Base-by-base conservation (phyloP, 2,329 filamentous ascomycete species). In the Diaporthe caulivora region DNA sequence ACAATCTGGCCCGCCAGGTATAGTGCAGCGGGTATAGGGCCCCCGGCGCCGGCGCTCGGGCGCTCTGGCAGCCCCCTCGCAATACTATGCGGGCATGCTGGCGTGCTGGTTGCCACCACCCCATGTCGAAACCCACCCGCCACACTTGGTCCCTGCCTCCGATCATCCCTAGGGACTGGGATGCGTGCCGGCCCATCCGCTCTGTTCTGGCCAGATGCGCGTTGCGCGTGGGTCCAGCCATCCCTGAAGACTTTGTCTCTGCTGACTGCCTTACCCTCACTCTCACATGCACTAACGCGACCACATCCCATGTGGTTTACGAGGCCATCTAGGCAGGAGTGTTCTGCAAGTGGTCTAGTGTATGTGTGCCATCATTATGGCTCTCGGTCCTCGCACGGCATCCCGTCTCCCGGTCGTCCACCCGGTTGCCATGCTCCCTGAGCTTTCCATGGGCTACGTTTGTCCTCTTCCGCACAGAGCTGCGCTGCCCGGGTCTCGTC, bases 121-220 rank as follows among this genome's bases (percentile, higher is more conserved):
- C 60, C 60, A 62, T 44, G 18, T 5, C 57, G n/a, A 60, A 37
- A 29, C n/a, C n/a, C 40, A 21, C 57, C 37, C 24, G 57, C 57
- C 44, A 44, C 37, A 15, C 29, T 21, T 65, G 34, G 60, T 34
- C 60, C 60, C 17, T 49, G 60, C 34, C 49, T 65, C 60, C 29
- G 42, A 65, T 65, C 60, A 65, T 49, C 62, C 34, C 31, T 29
- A 65, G 62, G 44, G 44, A 51, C 62, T 65, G 44, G 62, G 62
- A 37, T 49, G 26, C 21, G 18, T 65, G 60, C 60, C 60, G 60
- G 60, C 2, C 42, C 6, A 65, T 44, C 42, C 60, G 60, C 60
- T 65, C 49, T 49, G 60, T 49, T 65, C 60, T 64, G n/a, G 18
- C 60, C 42, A 64, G 47, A 49, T 64, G 60, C 60, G 24, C 11